These are phyloP conservation scores for Zymoseptoria pseudotritici DNA, from an alignment of 2,329 filamentous ascomycete genomes.

Conservation along the genomic window DNA sequence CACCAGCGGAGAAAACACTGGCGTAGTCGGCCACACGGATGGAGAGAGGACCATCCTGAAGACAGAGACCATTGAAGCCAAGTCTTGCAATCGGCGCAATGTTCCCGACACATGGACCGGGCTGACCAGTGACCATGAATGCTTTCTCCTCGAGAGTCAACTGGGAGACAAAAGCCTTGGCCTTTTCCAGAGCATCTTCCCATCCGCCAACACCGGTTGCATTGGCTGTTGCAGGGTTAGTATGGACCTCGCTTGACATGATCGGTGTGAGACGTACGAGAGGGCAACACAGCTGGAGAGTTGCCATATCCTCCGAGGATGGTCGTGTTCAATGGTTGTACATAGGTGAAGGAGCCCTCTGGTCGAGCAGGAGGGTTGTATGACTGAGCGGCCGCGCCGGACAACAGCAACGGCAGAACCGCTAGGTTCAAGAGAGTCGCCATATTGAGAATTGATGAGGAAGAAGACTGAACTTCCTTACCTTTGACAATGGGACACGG, in stretches of 20 bases:
- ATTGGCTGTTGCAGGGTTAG: conserved; percentile 5
- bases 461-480: background rate
- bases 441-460: conserved; percentile 3
- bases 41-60: conserved; percentile 22
- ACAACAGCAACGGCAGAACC: conserved; percentile 3
- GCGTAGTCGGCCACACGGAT: conserved; percentile 70
- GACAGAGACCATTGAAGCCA: conserved; percentile 11
- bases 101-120: conserved; percentile 27
- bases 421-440: conserved; percentile 6
- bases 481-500: background rate
- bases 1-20: conserved; percentile 71
- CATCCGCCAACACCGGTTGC: conserved; percentile 15
- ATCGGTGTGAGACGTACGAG: background rate
- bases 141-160: conserved; percentile 13
- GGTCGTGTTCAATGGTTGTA: conserved; percentile 7
- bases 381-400: background rate
- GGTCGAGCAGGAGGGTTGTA: conserved; percentile 1
- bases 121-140: conserved; percentile 9
- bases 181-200: conserved; percentile 2
- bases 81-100: conserved; percentile 14
- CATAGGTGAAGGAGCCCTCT: conserved; percentile 6
- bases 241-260: background rate
- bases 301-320: conserved; percentile 5
- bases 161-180: conserved; percentile 11
- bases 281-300: conserved; percentile 5